Evolutionary conservation across 306 rosid genomes (phyloP).

Genomic region (Ziziphus jujuba): DNA sequence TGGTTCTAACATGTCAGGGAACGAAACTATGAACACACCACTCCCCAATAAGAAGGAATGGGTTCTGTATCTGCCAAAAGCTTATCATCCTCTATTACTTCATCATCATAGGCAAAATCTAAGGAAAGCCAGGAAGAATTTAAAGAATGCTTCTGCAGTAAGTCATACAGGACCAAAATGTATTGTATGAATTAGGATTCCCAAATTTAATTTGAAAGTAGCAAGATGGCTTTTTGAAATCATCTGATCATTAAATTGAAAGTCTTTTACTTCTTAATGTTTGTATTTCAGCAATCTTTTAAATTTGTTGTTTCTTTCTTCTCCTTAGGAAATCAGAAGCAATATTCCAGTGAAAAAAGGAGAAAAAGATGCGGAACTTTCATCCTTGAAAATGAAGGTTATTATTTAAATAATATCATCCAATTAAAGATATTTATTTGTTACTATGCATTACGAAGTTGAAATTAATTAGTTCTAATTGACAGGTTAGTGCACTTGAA

Average conservation of each 20-base stretch:
- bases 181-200: background rate
- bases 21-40: constrained; percentile 32
- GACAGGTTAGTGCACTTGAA: constrained; percentile 60
- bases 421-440: constrained; percentile 2
- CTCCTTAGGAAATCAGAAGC: constrained; percentile 29
- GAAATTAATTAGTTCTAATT: constrained; percentile 20
- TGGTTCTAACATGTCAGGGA: constrained; percentile 29
- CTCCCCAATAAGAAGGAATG: constrained; percentile 51
- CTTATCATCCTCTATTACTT: constrained; percentile 82
- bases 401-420: constrained; percentile 4
- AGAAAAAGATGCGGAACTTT: constrained; percentile 22
- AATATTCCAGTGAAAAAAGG: constrained; percentile 25
- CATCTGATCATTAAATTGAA: background rate
- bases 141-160: constrained; percentile 47
- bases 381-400: constrained; percentile 24
- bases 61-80: constrained; percentile 69
- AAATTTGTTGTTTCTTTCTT: background rate
- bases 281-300: background rate
- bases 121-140: constrained; percentile 57
- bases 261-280: background rate
- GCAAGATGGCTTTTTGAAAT: too few relatives aligned
- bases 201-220: too few relatives aligned
- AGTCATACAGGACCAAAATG: constrained; percentile 26
- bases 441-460: constrained; percentile 24
- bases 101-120: constrained; percentile 60